Conservation (phyloP, 805 yeast genomes). For the Sugiyamaella chiloensis region DNA sequence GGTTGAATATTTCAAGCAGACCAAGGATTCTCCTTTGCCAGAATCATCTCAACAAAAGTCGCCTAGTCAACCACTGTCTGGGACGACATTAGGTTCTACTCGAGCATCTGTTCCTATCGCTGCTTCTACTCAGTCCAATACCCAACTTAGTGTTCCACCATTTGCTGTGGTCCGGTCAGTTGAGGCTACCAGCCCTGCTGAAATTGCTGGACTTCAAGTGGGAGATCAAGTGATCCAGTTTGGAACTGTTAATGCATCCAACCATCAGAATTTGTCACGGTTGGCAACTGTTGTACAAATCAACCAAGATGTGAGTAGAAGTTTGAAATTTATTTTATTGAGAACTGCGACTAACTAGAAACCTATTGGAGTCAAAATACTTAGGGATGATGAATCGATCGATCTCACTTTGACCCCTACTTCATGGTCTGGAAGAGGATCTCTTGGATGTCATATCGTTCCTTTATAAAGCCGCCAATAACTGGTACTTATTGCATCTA, state of each 20-base stretch:
- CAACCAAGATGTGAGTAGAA: conserved; percentile 34
- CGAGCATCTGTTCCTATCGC: not conserved
- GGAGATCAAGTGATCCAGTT: conserved; percentile 56
- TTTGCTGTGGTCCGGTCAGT: conserved; percentile 46
- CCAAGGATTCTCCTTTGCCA: not conserved
- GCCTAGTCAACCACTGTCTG: not conserved
- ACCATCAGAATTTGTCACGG: conserved; percentile 47
- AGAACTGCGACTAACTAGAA: too few relatives aligned
- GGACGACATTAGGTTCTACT: not conserved
- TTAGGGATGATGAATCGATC: conserved; percentile 20
- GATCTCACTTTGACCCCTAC: conserved; percentile 42
- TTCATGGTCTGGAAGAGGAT: conserved; percentile 63
- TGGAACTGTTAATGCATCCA: conserved; percentile 53
- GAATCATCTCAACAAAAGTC: not conserved
- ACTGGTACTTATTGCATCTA: too few relatives aligned
- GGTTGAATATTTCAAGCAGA: conserved; percentile 35
- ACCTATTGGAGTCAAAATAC: conserved; percentile 27
- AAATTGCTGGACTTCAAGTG: conserved; percentile 47
- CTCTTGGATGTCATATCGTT: conserved; percentile 64
- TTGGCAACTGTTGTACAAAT: conserved; percentile 45
- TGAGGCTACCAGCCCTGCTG: conserved; percentile 54
- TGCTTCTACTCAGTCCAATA: not conserved
- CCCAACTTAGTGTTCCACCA: not conserved
- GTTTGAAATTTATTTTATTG: too few relatives aligned
- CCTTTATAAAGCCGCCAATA: conserved; percentile 26